Percentiles rank a stretch among this genome's conserved stretches.
Conservation (phyloP, 805 yeast genomes). For the Myxozyma vanderwaltii region DNA sequence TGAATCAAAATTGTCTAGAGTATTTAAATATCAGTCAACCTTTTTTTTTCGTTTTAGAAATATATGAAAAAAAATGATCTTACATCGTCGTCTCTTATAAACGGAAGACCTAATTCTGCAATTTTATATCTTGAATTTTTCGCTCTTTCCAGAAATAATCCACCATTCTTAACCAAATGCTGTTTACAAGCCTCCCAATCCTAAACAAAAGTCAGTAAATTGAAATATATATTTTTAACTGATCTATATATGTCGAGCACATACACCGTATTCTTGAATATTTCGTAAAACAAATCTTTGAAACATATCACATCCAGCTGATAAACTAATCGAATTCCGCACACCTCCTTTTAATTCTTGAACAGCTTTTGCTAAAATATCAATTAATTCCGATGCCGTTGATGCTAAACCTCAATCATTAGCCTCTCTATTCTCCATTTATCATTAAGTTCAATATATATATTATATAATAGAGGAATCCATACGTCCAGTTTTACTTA, state of each 20-base stretch:
- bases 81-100: conserved; percentile 90
- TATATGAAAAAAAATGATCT: neutral
- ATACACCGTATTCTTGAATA: conserved; percentile 65
- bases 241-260: too few relatives aligned
- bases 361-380: conserved; percentile 74
- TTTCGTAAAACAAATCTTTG: conserved; percentile 90
- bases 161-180: conserved; percentile 91
- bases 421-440: neutral
- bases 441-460: neutral
- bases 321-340: conserved; percentile 85
- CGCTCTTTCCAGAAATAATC: conserved; percentile 86
- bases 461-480: neutral
- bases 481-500: conserved; percentile 70
- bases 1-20: conserved; percentile 66
- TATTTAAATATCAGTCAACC: too few relatives aligned
- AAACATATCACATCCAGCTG: conserved; percentile 97
- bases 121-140: conserved; percentile 84
- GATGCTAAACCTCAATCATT: conserved; percentile 48
- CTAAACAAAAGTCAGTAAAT: conserved; percentile 5
- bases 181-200: conserved; percentile 94
- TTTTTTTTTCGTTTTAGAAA: too few relatives aligned
- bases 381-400: conserved; percentile 90
- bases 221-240: neutral
- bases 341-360: conserved; percentile 73
- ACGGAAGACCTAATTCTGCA: conserved; percentile 84